phyloP scores from a whole-genome alignment of 2,329 filamentous ascomycete genomes.

The Mycogone perniciosa region DNA sequence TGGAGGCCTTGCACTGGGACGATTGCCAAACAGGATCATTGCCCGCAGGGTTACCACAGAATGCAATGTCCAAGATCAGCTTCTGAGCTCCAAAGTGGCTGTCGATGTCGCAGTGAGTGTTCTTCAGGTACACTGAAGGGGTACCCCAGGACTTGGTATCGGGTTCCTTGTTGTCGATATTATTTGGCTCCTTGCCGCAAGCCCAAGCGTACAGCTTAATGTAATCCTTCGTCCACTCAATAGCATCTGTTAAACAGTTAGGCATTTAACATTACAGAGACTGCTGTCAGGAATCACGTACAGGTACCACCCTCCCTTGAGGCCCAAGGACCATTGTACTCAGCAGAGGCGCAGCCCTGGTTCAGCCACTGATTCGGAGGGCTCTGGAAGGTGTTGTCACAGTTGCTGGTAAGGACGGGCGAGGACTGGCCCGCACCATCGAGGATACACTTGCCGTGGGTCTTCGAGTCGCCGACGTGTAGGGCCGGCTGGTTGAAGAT shows the following conservation, averaged over 20 bases:
- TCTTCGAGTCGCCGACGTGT: conserved; percentile 38
- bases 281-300: conserved; percentile 27
- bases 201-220: conserved; percentile 38
- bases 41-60: conserved; percentile 67
- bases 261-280: not conserved
- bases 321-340: conserved; percentile 34
- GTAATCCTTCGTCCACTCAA: conserved; percentile 36
- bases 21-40: conserved; percentile 22
- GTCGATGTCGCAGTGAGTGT: conserved; percentile 55
- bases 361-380: conserved; percentile 28
- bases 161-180: conserved; percentile 40
- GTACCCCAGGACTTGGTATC: conserved; percentile 59
- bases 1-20: conserved; percentile 18
- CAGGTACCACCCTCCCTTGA: conserved; percentile 34
- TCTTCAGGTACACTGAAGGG: conserved; percentile 56
- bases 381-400: conserved; percentile 33
- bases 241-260: conserved; percentile 25
- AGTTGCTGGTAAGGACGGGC: conserved; percentile 31
- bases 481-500: conserved; percentile 51
- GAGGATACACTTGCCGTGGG: conserved; percentile 31
- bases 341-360: conserved; percentile 36
- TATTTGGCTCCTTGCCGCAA: conserved; percentile 24
- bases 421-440: conserved; percentile 24
- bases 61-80: conserved; percentile 67
- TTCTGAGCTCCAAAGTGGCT: conserved; percentile 58